These are phyloP conservation scores for Sonneratia caseolaris DNA, from an alignment of 345 rosid species.

Conservation along the genomic window DNA sequence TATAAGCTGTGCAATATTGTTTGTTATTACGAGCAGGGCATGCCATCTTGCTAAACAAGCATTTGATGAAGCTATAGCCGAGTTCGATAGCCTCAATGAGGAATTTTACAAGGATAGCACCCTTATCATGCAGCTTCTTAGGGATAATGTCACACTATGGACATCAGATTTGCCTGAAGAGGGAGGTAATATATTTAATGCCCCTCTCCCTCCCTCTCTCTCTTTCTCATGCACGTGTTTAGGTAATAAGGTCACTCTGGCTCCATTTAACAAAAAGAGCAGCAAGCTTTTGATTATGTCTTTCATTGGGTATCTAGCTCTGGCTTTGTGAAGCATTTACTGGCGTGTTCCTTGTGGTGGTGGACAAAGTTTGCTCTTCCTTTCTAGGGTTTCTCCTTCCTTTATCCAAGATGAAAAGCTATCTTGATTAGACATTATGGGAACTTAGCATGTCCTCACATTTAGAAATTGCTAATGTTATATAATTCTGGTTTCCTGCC, in stretches of 20 bases:
- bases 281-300: too few relatives aligned
- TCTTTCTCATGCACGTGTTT: too few relatives aligned
- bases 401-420: too few relatives aligned
- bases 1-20: not conserved
- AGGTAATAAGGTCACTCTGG: too few relatives aligned
- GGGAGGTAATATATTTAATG: slow-evolving; percentile 34
- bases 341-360: too few relatives aligned
- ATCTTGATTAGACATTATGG: not conserved
- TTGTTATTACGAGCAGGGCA: slow-evolving; percentile 32
- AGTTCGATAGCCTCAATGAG: slow-evolving; percentile 77
- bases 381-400: too few relatives aligned
- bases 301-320: too few relatives aligned
- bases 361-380: too few relatives aligned
- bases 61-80: slow-evolving; percentile 78
- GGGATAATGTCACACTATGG: slow-evolving; percentile 83
- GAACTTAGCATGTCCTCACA: not conserved
- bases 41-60: slow-evolving; percentile 81
- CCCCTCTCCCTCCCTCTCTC: not conserved
- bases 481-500: slow-evolving; percentile 12
- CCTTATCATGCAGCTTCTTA: slow-evolving; percentile 78
- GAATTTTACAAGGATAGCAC: slow-evolving; percentile 87
- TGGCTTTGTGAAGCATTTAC: too few relatives aligned
- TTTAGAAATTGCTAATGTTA: not conserved
- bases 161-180: slow-evolving; percentile 77
- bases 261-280: too few relatives aligned